phyloP scores from a whole-genome alignment of 768 basidiomycete species.

The Rhodotorula babjevae region DNA sequence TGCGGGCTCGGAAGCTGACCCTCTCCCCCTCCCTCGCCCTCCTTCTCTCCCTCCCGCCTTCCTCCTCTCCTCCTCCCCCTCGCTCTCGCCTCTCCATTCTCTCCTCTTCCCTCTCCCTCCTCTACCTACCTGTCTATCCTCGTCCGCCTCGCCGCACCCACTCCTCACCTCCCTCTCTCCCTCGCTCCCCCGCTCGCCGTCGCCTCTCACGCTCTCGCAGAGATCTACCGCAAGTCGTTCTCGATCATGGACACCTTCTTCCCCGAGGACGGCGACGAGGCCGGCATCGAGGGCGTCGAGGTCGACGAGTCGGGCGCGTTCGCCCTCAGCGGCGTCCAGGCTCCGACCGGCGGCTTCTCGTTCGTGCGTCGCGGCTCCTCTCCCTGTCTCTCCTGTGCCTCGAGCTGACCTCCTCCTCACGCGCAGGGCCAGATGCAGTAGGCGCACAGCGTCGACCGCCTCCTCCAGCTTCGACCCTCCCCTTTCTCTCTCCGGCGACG shows the following conservation, averaged over 20 bases:
- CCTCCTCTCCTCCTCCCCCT: too few species aligned
- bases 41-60: too few species aligned
- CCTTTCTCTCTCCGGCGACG: not conserved
- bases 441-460: not conserved
- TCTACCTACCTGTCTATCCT: too few species aligned
- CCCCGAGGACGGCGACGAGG: conserved; percentile 72
- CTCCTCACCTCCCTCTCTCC: not conserved
- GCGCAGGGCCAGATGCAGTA: conserved; percentile 16
- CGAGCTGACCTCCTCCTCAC: not conserved
- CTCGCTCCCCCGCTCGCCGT: not conserved
- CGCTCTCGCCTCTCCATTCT: too few species aligned
- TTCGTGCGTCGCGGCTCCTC: conserved; percentile 57
- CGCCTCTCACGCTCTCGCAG: not conserved
- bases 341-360: conserved; percentile 92
- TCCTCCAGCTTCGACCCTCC: not conserved
- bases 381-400: too few species aligned
- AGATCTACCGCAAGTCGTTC: conserved; percentile 92
- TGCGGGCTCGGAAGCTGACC: too few species aligned
- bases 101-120: too few species aligned
- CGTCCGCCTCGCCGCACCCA: too few species aligned
- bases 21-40: too few species aligned
- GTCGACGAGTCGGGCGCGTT: conserved; percentile 51
- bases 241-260: conserved; percentile 57
- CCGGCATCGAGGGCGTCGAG: conserved; percentile 68
- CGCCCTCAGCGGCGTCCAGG: conserved; percentile 77